Percentiles rank a stretch among this genome's conserved stretches.
Evolutionary conservation across 129 eudicot genomes (phyloP).

Genomic region (Flaveria sonorensis): DNA sequence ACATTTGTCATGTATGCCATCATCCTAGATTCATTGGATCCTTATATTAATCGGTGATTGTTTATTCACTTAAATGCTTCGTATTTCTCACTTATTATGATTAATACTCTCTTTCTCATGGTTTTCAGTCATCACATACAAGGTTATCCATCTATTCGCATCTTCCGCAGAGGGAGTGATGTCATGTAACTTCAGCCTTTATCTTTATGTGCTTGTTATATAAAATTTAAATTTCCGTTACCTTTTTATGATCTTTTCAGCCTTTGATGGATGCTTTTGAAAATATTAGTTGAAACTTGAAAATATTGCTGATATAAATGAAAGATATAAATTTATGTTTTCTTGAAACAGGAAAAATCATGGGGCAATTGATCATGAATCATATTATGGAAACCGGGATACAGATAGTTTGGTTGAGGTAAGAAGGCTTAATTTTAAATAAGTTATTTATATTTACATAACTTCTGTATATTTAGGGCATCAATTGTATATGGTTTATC

Average conservation of each 20-base stretch:
- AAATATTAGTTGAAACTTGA: too few species aligned
- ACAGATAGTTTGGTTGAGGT: constrained; percentile 70
- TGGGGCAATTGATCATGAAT: constrained; percentile 64
- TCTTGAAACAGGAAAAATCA: constrained; percentile 43
- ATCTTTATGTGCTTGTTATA: constrained; percentile 1
- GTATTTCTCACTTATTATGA: neutral
- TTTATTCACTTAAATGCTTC: neutral
- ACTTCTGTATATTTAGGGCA: neutral
- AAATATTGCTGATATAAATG: neutral
- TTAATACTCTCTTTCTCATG: neutral
- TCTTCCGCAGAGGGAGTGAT: constrained; percentile 72
- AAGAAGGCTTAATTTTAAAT: constrained; percentile 17
- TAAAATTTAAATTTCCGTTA: too few species aligned
- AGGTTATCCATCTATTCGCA: constrained; percentile 88
- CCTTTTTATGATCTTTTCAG: neutral
- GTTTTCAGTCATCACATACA: constrained; percentile 73
- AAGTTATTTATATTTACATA: neutral
- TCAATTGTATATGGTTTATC: neutral
- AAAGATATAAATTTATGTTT: neutral
- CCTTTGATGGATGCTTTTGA: neutral
- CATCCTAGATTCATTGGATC: neutral
- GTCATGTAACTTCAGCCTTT: constrained; percentile 36
- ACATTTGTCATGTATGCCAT: neutral
- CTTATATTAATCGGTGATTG: neutral
- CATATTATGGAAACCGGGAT: constrained; percentile 83